phyloP scores from a whole-genome alignment of 257 asterid genomes.

The Lantana camara region DNA sequence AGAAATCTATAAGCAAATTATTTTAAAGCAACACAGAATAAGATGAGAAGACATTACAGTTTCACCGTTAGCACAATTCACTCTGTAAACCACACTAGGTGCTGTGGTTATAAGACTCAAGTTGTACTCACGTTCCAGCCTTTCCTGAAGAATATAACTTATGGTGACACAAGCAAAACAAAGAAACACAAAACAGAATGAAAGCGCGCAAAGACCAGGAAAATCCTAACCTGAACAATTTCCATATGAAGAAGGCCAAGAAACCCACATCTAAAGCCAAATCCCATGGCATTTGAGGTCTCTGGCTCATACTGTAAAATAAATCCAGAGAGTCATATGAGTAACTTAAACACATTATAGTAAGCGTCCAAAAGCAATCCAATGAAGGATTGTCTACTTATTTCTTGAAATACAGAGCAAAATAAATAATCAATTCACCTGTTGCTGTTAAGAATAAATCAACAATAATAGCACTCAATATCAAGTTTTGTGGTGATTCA shows the following conservation, averaged over 20 bases:
- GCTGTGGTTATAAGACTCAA: conserved; percentile 93
- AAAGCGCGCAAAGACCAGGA: conserved; percentile 8
- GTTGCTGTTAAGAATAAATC: too few relatives aligned
- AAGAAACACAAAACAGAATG: conserved; percentile 21
- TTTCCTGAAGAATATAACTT: conserved; percentile 67
- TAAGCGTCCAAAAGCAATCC: too few relatives aligned
- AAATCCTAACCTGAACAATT: conserved; percentile 82
- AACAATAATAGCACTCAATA: too few relatives aligned
- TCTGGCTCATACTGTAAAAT: conserved; percentile 85
- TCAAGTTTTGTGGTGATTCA: not conserved
- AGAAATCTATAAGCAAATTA: conserved; percentile 22
- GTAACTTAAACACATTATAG: too few relatives aligned
- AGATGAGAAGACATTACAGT: conserved; percentile 70
- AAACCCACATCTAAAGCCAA: conserved; percentile 99
- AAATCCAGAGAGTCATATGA: not conserved
- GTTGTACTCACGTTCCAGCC: conserved; percentile 96
- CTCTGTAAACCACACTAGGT: conserved; percentile 94
- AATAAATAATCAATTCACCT: too few relatives aligned
- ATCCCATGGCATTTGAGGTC: conserved; percentile 99
- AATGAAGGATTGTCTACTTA: not conserved
- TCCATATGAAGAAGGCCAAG: conserved; percentile 99
- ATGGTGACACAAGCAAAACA: conserved; percentile 27
- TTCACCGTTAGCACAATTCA: conserved; percentile 73
- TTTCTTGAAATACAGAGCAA: too few relatives aligned
- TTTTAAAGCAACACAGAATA: conserved; percentile 24